Base-by-base conservation (phyloP, 306 rosid genomes). In the Castanea mollissima region DNA sequence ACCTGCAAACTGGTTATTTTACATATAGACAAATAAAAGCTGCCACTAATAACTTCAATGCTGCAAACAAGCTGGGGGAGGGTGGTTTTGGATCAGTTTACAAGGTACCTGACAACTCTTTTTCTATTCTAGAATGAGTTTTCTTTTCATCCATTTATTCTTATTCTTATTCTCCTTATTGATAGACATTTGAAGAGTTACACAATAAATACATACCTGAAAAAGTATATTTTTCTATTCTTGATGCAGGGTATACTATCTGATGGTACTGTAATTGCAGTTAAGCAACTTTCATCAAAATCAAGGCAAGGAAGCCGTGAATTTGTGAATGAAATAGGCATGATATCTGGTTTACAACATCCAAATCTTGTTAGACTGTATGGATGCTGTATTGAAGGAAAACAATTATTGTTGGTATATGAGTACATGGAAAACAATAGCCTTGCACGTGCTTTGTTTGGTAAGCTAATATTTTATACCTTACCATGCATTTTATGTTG, bases 271-370 rank as follows among this genome's bases (percentile, higher is more conserved):
- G 2, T 29, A 13, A 80, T 80, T 67, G 84, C 80, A 0, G 76
- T 80, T 57, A 80, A 74, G 71, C 80, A 80, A 41, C 84, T 80
- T 38, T 80, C 84, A 14, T 44, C 80, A 4, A 80, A 31, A 59
- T 80, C 84, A 12, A 80, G 74, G 49, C 76, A 80, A 41, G 84
- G 84, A 5, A 80, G 69, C 69, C 76, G 34, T 19, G 84, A 80
- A 46, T 81, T 81, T 3, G 38, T 81, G 29, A 81, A 75, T 32
- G 78, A 73, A 73, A 54, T 80, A 73, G 78, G 78, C 57, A 80
- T 80, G 78, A 79, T 79, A 9, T 73, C 78, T 34, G 74, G 78
- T 52, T 73, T 79, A 64, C 69, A 79, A 73, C 78, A 79, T 25
- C 83, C 83, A 21, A 79, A 79, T 63, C 74, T 79, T 23, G 78